Percentiles rank a stretch among this genome's conserved stretches.
Evolutionary conservation across 805 yeast genomes (phyloP).

Genomic region (Pichia ethanolica): DNA sequence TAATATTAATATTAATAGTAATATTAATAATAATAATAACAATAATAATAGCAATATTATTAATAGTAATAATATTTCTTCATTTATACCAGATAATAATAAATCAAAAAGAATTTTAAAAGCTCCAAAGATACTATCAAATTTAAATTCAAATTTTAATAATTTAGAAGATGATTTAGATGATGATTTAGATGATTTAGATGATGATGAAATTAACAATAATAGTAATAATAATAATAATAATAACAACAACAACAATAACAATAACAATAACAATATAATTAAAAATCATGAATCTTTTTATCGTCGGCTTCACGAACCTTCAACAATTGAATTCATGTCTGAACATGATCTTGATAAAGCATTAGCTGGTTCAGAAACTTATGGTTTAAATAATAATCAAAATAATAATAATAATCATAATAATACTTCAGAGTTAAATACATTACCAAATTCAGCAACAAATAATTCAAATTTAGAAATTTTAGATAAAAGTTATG

Average conservation of each 20-base stretch:
- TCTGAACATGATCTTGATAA: slow-evolving; percentile 45
- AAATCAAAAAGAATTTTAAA: neutral
- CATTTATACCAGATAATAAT: neutral
- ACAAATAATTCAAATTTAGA: neutral
- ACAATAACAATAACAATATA: no score
- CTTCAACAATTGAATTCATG: slow-evolving; percentile 48
- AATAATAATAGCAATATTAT: neutral
- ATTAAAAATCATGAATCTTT: neutral
- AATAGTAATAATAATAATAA: neutral
- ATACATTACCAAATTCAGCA: neutral
- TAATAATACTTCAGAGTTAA: slow-evolving; percentile 1
- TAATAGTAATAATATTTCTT: neutral
- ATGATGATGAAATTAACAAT: neutral
- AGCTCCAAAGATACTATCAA: neutral
- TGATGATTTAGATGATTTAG: slow-evolving; percentile 1
- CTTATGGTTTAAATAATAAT: slow-evolving; percentile 8
- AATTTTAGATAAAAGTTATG: slow-evolving; percentile 8
- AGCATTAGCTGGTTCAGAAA: slow-evolving; percentile 24
- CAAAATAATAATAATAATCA: neutral
- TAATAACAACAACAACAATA: neutral
- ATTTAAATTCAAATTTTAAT: neutral
- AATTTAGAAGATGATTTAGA: slow-evolving; percentile 5
- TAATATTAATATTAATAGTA: neutral
- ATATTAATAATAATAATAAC: neutral
- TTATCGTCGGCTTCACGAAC: slow-evolving; percentile 13